Percentiles rank a stretch among this genome's conserved stretches.
phyloP scores from a whole-genome alignment of 306 rosid species.

The Cucurbita maxima region DNA sequence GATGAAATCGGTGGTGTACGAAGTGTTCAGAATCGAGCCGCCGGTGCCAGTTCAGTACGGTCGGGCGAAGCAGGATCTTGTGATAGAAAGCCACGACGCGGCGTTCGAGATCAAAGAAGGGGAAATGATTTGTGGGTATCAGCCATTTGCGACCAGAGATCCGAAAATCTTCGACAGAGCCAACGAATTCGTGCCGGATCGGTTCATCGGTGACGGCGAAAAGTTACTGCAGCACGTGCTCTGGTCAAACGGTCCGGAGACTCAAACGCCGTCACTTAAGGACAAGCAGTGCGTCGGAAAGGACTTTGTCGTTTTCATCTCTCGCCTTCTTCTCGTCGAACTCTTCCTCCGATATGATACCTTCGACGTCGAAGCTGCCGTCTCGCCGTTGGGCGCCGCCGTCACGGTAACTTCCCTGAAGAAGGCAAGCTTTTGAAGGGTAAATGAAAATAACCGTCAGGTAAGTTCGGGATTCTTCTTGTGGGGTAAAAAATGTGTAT shows the following conservation, averaged over 20 bases:
- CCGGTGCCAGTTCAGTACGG: conserved; percentile 71
- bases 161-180: conserved; percentile 48
- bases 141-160: conserved; percentile 84
- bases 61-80: conserved; percentile 51
- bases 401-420: conserved; percentile 54
- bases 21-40: conserved; percentile 64
- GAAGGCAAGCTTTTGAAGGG: conserved; percentile 30
- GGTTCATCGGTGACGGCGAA: conserved; percentile 82
- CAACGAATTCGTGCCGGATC: conserved; percentile 50
- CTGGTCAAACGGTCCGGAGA: conserved; percentile 89
- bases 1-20: conserved; percentile 77
- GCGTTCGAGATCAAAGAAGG: conserved; percentile 58
- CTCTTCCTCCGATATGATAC: conserved; percentile 67
- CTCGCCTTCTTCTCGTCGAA: conserved; percentile 61
- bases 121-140: conserved; percentile 67
- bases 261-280: conserved; percentile 28
- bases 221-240: conserved; percentile 52
- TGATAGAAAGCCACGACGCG: conserved; percentile 68
- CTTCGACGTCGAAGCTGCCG: conserved; percentile 31
- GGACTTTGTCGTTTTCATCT: conserved; percentile 38
- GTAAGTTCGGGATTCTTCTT: background rate
- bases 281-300: conserved; percentile 89
- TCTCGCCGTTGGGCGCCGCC: conserved; percentile 34
- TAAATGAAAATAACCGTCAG: background rate
- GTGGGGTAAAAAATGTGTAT: too few species aligned